A percentile compares a stretch with the other conserved stretches of the same genome.
Evolutionary conservation across 305 asterid genomes (phyloP).

Genomic region (Withania somnifera): DNA sequence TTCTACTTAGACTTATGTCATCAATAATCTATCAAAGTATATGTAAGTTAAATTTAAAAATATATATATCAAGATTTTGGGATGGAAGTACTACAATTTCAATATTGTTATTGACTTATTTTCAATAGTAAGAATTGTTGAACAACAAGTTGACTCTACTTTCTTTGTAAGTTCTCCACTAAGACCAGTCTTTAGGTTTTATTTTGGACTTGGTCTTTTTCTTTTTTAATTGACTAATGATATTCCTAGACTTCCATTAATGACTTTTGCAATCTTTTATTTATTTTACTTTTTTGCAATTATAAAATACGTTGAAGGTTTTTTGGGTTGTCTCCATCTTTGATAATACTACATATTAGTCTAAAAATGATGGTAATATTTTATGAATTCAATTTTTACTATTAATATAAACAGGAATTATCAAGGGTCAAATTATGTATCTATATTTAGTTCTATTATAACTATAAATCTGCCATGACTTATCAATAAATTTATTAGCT

Average conservation of each 20-base stretch:
- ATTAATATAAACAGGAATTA: too few relatives aligned
- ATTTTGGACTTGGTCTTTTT: neutral
- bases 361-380: neutral
- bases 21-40: neutral
- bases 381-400: neutral
- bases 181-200: neutral
- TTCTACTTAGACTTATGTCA: neutral
- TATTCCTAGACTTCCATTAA: neutral
- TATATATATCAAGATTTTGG: too few relatives aligned
- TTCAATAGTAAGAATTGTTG: neutral
- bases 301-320: fast-evolving
- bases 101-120: neutral
- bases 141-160: neutral
- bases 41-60: neutral
- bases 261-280: neutral
- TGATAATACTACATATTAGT: neutral
- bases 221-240: neutral
- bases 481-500: too few relatives aligned
- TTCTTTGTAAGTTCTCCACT: neutral
- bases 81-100: too few relatives aligned
- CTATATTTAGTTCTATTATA: too few relatives aligned
- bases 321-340: neutral
- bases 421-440: too few relatives aligned
- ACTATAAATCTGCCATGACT: too few relatives aligned
- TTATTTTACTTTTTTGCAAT: neutral